Base-by-base conservation (phyloP, 2,329 filamentous ascomycete genomes). In the Ciborinia camelliae region DNA sequence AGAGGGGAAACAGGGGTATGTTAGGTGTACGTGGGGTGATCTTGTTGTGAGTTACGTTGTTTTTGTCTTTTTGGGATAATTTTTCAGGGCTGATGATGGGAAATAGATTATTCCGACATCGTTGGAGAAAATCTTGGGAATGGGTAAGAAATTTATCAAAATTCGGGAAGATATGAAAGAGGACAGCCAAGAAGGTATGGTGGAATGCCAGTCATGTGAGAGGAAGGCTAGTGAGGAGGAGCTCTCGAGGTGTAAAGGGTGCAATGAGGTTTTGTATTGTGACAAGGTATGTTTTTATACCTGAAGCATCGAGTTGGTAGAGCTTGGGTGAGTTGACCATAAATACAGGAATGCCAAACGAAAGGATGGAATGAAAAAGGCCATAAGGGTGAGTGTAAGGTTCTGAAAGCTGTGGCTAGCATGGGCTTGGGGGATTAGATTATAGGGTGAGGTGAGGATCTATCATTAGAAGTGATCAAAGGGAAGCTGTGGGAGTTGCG, bases 201-300 rank as follows among this genome's bases (percentile, higher is more conserved):
- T 43, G n/a, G 59, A 18, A 28, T 73, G 73, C 65, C 68, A 71
- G 30, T 70, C 67, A 5, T 73, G 72, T 67, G 66, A 65, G 20
- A 67, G 65, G 35, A 55, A 26, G 8, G 67, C 62, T 12, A 57
- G 51, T 9, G 55, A 59, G 9, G 65, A 64, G 14, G 65, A 64
- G 9, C 65, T 74, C 53, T 65, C 63, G 14, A 68, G 64, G 41
- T 74, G 72, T 68, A 70, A 67, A 66, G 73, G 73, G 0, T 74
- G 73, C 63, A 66, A 64, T 45, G 55, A 62, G 26, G 71, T 71
- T 35, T 73, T 71, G 71, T 74, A 74, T 68, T 74, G 73, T 64
- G 67, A 68, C 14, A 74, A 73, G 68, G 73, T 73, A 65, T 28
- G 67, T 68, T 37, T 60, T 32, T 12, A 14, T 51, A n/a, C 23